Percentiles rank a stretch among this genome's conserved stretches.
Evolutionary conservation across 2,329 filamentous ascomycete genomes (phyloP).

Genomic region (Ophioceras dolichostomum): DNA sequence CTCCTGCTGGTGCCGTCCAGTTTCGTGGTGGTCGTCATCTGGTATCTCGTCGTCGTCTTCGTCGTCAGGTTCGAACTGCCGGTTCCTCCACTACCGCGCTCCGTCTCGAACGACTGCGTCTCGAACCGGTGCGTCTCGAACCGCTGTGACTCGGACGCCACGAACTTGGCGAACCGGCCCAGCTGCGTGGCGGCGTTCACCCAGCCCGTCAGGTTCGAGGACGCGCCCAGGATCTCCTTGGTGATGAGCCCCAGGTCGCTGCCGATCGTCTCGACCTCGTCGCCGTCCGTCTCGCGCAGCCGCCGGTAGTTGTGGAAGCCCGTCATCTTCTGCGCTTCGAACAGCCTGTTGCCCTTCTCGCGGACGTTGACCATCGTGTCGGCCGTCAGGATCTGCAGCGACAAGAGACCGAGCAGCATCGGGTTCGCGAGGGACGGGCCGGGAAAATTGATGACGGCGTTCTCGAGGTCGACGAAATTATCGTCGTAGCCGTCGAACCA

Average conservation of each 20-base stretch:
- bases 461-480: slow-evolving; percentile 3
- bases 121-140: slow-evolving; percentile 1
- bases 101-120: not conserved
- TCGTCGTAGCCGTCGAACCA: slow-evolving; percentile 5
- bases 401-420: slow-evolving; percentile 3
- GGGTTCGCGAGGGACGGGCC: slow-evolving; percentile 4
- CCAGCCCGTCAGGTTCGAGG: slow-evolving; percentile 6
- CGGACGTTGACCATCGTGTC: slow-evolving; percentile 4
- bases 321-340: slow-evolving; percentile 4
- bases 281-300: slow-evolving; percentile 4
- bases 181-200: slow-evolving; percentile 3
- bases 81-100: no score
- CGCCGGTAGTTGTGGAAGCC: slow-evolving; percentile 5
- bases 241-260: slow-evolving; percentile 3
- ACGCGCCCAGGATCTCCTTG: slow-evolving; percentile 2
- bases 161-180: slow-evolving; percentile 3
- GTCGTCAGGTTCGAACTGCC: not conserved
- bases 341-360: slow-evolving; percentile 4
- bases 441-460: slow-evolving; percentile 1
- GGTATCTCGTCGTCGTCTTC: no score
- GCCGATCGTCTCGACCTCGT: not conserved
- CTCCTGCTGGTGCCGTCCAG: not conserved
- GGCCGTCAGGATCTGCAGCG: slow-evolving; percentile 3
- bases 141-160: slow-evolving; percentile 1
- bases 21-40: not conserved